Conservation (phyloP, 306 rosid genomes). For the Sphenostylis stenocarpa region DNA sequence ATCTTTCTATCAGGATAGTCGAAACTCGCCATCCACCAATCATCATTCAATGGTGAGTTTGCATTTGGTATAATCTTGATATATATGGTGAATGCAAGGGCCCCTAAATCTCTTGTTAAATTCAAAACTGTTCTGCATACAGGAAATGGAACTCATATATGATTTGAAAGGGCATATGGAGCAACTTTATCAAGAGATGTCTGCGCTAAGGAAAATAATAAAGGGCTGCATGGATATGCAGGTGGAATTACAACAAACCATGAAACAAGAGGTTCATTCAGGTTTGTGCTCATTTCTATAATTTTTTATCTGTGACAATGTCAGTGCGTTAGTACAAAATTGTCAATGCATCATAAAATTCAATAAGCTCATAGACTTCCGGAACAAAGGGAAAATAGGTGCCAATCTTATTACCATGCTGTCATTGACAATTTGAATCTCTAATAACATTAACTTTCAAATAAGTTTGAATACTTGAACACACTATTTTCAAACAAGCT, state of each 20-base stretch:
- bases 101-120: background rate
- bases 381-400: background rate
- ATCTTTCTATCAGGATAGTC: conserved; percentile 27
- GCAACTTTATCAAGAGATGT: conserved; percentile 71
- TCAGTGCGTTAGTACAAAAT: background rate
- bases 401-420: background rate
- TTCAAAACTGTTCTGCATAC: background rate
- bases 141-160: conserved; percentile 81
- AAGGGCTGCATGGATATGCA: conserved; percentile 82
- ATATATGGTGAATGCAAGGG: background rate
- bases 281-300: conserved; percentile 46
- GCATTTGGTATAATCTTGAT: background rate
- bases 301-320: background rate
- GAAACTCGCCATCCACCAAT: conserved; percentile 40
- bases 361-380: background rate
- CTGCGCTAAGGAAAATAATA: conserved; percentile 71
- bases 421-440: background rate
- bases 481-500: background rate
- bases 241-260: conserved; percentile 60
- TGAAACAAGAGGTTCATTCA: conserved; percentile 48
- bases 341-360: background rate
- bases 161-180: conserved; percentile 77
- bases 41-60: conserved; percentile 58
- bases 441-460: background rate
- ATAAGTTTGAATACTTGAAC: background rate